Evolutionary conservation across 345 rosid species (phyloP), one percentile per base, ranked within the genome.

Genomic region (Ceriops tagal): DNA sequence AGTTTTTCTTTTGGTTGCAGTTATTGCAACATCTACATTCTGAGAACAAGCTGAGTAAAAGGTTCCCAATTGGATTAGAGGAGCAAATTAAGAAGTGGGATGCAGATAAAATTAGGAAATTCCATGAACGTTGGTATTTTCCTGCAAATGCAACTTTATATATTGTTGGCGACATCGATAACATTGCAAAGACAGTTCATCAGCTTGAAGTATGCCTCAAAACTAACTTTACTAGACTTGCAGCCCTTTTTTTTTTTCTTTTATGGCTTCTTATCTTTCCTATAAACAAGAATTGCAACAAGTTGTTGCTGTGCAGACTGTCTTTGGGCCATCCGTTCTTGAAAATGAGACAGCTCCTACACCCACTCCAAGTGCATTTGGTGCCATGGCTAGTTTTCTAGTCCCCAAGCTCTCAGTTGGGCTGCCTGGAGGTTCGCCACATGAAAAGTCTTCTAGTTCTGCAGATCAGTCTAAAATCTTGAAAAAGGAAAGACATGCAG

Each of bases 61-160:
- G 98, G 83, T 92, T 96, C 80, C 99, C 99, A 46, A 96, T 92
- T 81, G 99, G 99, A 74, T 76, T 96, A 73, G 98, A 92, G 74
- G 97, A 90, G 84, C 98, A 96, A 82, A 96, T 92, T 79, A 90
- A 90, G 88, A 92, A 90, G 76, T 96, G 98, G 99, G 99, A 96
- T 80, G 97, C 90, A 26, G 99, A 96, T 78, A 92, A 89, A 83
- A 96, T 96, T 67, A 89, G 93, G 84, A 96, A 96, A 77, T 96
- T 92, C 77, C 99, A 96, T 78, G 99, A 96, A 74, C 89, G 92
- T 35, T 96, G 99, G 99, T 96, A 96, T 82, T 96, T 90, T 79
- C 98, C 98, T 49, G 98, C 90, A 58, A 96, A 96, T 84, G 98
- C 98, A 63, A 96, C 98, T 57, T 74, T 96, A 62, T 92, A 92